phyloP scores from a whole-genome alignment of 2,329 filamentous ascomycete genomes.

The Stagonosporopsis rhizophila region DNA sequence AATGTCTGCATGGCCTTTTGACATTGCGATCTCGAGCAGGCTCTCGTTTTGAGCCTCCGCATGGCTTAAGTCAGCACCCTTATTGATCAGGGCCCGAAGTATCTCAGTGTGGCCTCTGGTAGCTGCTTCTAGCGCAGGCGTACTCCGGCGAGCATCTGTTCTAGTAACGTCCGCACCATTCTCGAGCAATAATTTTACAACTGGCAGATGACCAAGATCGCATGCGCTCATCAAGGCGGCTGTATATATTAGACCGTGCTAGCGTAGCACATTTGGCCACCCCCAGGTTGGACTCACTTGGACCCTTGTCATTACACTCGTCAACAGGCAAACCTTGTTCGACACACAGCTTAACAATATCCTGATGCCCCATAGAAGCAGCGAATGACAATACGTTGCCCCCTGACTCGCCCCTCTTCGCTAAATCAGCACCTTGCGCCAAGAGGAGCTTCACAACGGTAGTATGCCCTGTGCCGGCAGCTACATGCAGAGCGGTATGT shows the following conservation, averaged over 20 bases:
- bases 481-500: conserved; percentile 31
- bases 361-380: conserved; percentile 19
- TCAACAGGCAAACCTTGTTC: conserved; percentile 9
- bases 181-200: conserved; percentile 26
- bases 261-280: background rate
- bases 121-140: conserved; percentile 28
- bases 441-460: conserved; percentile 25
- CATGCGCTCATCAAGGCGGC: conserved; percentile 25
- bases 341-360: conserved; percentile 25
- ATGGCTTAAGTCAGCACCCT: conserved; percentile 20
- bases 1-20: conserved; percentile 15
- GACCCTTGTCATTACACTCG: background rate
- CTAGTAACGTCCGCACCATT: conserved; percentile 27
- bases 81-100: conserved; percentile 18
- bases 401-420: conserved; percentile 19
- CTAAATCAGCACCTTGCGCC: conserved; percentile 27
- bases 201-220: conserved; percentile 20
- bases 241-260: conserved; percentile 8
- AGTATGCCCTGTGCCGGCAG: conserved; percentile 27
- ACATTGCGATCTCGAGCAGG: conserved; percentile 24
- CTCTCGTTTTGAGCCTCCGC: background rate
- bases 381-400: conserved; percentile 28
- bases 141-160: conserved; percentile 15
- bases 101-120: conserved; percentile 17
- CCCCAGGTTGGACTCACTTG: background rate